Evolutionary conservation across 1,284 basidiomycete genomes (phyloP), one percentile per base, ranked within the genome.

Genomic region (Marasmius fiardii): DNA sequence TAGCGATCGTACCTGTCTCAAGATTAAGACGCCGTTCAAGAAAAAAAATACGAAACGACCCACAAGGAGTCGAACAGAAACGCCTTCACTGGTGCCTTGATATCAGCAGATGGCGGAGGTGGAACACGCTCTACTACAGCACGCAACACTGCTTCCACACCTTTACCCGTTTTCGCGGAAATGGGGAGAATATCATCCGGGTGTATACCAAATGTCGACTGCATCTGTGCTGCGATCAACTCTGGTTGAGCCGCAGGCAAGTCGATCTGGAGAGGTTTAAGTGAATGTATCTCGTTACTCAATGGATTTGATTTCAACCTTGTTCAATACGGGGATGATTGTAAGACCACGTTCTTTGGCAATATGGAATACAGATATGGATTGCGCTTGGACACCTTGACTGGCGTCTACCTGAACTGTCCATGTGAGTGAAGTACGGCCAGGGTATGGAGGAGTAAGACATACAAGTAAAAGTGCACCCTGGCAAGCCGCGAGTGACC

Each of bases 321-420:
- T 99, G 76, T 98, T 99, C 51, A 98, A 77, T 18, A 98, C 90
- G 2, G 96, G 94, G 41, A 99, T 90, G 53, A 99, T 90, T 35
- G 80, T 87, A 20, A 98, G 74, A 1, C 90, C 86, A 49, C 88
- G 81, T 66, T 95, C 92, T 64, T 81, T 80, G 1, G 95, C 95
- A 53, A 92, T 84, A 63, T 96, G 91, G 64, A 92, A 96, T 4
- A 99, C 97, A 0, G 93, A 96, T 55, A 99, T 88, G 4, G 95
- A 94, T 71, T 99, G 97, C 0, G 97, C 96, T 72, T 99, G 97
- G 4, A 99, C 88, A 12, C 96, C 96, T 77, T 98, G 96, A 44
- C 93, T 95, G 12, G 95, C 93, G 67, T 99, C 96, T 0, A 98
- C 91, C 76, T 79, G 55, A 5, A 11, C 6, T 74, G 73, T 35